Conservation (phyloP, 495 filamentous ascomycete genomes). For the Penicillium cataractarum region DNA sequence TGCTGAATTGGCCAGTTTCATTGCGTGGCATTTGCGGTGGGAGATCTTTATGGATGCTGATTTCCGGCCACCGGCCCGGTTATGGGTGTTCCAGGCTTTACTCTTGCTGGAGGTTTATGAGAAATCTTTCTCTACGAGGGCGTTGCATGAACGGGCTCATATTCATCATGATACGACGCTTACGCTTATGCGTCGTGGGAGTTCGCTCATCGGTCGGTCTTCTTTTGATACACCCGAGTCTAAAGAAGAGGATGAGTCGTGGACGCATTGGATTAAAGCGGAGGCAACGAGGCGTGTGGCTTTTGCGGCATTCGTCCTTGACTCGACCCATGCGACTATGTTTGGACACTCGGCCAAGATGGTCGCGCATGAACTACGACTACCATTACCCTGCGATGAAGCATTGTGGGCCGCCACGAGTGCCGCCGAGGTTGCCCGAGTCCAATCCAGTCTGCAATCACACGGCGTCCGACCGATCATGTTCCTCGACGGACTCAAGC, state of each 20-base stretch:
- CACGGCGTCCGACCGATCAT: conserved; percentile 84
- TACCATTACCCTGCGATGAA: conserved; percentile 93
- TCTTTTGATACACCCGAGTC: conserved; percentile 88
- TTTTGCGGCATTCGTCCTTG: conserved; percentile 93
- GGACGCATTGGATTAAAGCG: conserved; percentile 95
- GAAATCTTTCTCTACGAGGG: conserved; percentile 92
- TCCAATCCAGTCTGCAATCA: conserved; percentile 79
- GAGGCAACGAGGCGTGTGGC: conserved; percentile 89
- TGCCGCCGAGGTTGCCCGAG: conserved; percentile 82
- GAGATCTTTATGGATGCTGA: conserved; percentile 89
- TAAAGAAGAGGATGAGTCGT: conserved; percentile 84
- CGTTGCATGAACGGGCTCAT: conserved; percentile 92
- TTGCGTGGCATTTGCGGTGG: conserved; percentile 91
- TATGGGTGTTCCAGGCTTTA: conserved; percentile 97
- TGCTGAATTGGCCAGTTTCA: conserved; percentile 78
- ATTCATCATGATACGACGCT: conserved; percentile 97
- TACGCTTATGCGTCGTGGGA: conserved; percentile 91
- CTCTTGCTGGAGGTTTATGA: conserved; percentile 91
- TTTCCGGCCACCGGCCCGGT: conserved; percentile 90
- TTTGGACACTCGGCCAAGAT: conserved; percentile 97
- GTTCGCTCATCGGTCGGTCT: conserved; percentile 88
- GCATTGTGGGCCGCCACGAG: conserved; percentile 91
- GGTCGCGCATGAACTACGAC: conserved; percentile 93
- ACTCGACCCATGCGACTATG: conserved; percentile 97
- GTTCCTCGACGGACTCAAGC: conserved; percentile 90